phyloP scores from a whole-genome alignment of 2,329 filamentous ascomycete species.

The Leptodontidium sp. region DNA sequence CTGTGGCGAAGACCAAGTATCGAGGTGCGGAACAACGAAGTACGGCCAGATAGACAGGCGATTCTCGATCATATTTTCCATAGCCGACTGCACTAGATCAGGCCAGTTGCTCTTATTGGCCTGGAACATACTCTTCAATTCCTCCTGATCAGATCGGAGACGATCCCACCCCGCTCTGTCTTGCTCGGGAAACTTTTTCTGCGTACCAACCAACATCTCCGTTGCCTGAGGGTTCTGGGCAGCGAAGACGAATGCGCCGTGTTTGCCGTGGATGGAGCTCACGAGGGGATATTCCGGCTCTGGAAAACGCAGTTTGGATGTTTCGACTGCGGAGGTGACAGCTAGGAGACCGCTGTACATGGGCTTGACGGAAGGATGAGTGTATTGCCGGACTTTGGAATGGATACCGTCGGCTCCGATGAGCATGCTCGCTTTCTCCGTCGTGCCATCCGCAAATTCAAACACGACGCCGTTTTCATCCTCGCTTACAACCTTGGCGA shows the following conservation, averaged over 20 bases:
- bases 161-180: conserved; percentile 54
- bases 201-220: conserved; percentile 58
- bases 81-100: conserved; percentile 50
- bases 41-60: conserved; percentile 57
- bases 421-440: conserved; percentile 52
- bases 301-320: conserved; percentile 37
- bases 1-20: conserved; percentile 50
- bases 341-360: conserved; percentile 58
- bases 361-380: conserved; percentile 58
- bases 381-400: conserved; percentile 59
- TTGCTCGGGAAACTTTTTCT: conserved; percentile 50
- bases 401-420: conserved; percentile 69
- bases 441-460: conserved; percentile 56
- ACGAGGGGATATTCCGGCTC: conserved; percentile 10
- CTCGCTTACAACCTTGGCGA: conserved; percentile 54
- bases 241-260: conserved; percentile 59
- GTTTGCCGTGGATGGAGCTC: conserved; percentile 26
- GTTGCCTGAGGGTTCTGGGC: conserved; percentile 58
- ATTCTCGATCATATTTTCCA: conserved; percentile 46
- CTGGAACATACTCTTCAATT: conserved; percentile 48
- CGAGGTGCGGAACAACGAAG: conserved; percentile 53
- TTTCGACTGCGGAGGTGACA: conserved; percentile 44
- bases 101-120: conserved; percentile 48
- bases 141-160: conserved; percentile 51
- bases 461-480: conserved; percentile 52